Evolutionary conservation across 139 green algal genomes (phyloP), one percentile per base, ranked within the genome.

Genomic region (Chlamydomonas sp.): DNA sequence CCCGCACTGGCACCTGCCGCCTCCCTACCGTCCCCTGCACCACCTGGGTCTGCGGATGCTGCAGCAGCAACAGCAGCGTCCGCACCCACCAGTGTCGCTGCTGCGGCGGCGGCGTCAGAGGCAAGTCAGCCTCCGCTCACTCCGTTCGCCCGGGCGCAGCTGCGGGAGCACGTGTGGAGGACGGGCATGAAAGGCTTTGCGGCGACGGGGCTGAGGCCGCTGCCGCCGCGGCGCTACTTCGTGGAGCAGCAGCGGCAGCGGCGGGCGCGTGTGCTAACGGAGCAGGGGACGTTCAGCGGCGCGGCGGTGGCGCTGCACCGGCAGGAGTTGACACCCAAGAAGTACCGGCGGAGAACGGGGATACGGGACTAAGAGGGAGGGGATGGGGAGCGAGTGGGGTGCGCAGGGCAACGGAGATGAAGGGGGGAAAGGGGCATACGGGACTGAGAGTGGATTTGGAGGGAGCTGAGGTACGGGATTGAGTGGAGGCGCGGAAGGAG

Each of bases 281-380:
- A 87, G 72, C 61, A 72, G 72, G 82, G 82, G 1, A 3, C 80
- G 61, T 87, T 74, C n/a, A 62, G 82, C 6, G 71, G 71, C 20
- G 82, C 79, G n/a, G 71, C 82, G 18, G 18, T 10, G 5, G 3
- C 5, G 61, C 12, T 74, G 31, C 82, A 87, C 10, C 71, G 71
- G 20, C 61, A 87, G 71, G 71, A 71, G 61, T 58, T 87, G 0
- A 18, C 61, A 72, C 82, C 82, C 4, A 87, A 87, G 72, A 61
- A 61, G 2, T 87, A 80, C 62, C 82, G 82, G 14, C 82, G 72
- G 61, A 20, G 82, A 0, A 63, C 73, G 60, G 82, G 82, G 31
- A 87, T 87, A 79, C 82, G 82, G 58, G 82, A 87, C 31, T 87
- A 61, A 80, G 77, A 57, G 63, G 63, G 59, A 49, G 77, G 5